Base-by-base conservation (phyloP, 768 basidiomycete genomes). In the Trametes maxima region DNA sequence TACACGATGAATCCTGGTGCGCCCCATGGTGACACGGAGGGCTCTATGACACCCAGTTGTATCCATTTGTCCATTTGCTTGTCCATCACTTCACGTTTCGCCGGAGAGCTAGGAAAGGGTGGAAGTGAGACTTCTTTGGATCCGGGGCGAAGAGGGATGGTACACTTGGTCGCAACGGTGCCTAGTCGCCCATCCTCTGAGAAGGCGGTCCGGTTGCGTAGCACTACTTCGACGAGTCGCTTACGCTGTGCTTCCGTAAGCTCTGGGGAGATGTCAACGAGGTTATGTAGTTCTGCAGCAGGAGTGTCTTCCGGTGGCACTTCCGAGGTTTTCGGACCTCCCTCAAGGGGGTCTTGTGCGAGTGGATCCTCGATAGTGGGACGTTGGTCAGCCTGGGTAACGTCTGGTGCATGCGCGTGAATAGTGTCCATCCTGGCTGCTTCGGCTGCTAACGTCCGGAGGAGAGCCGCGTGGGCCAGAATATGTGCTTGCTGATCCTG, bases 1-100 rank as follows among this genome's bases (percentile, higher is more conserved):
- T 79, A 79, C 0, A 73, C 74, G 8, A 78, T 76, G 13, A 76
- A 54, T 0, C 60, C 68, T 0, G 75, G 75, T 2, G 68, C 67
- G 16, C 58, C 67, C 75, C 75, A 82, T 0, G 77, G 79, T 58
- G 78, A 78, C 1, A 61, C 55, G 0, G 78, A 79, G 0, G 72
- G 73, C 53, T 81, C 76, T 19, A 80, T 79, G 0, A 80, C 74
- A 0, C 70, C 77, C 3, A 66, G 57, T 16, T 67, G 51, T 8
- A 79, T 28, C 46, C 46, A 47, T 28, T 47, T 47, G 22, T 67
- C 67, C 40, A 68, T 65, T 47, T 72, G 69, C 52, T 37, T 58
- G n/a, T 47, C 46, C 46, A 47, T 47, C 22, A 47, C 46, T 28
- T 47, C 46, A 14, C 59, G 43, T 11, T 64, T 71, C 5, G 67